Conservation (phyloP, 139 green algal species). For the Zygnema cylindricum region DNA sequence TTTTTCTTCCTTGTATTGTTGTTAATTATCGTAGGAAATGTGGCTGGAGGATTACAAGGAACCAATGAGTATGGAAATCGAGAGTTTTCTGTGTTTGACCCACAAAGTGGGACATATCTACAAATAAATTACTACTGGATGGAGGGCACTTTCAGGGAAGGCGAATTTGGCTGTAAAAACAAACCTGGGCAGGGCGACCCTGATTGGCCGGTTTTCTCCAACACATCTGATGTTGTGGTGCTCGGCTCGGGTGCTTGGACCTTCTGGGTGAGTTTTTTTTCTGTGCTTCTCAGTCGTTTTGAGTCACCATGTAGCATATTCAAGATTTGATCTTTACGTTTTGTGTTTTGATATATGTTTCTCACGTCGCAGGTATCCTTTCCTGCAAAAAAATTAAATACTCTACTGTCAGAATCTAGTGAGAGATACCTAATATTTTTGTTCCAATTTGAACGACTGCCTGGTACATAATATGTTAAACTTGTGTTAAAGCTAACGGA, state of each 20-base stretch:
- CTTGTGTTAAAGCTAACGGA: no score
- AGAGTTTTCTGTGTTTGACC: neutral
- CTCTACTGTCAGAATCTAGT: no score
- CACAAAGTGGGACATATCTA: neutral
- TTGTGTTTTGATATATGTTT: no score
- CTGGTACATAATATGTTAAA: no score
- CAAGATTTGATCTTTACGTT: no score
- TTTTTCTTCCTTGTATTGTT: no score
- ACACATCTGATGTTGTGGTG: neutral
- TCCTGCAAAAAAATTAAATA: neutral
- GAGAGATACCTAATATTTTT: no score
- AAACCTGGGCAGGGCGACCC: neutral
- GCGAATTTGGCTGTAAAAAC: neutral
- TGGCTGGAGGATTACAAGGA: neutral
- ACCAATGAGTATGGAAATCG: no score
- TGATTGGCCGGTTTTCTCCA: neutral
- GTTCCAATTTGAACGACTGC: no score
- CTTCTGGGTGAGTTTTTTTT: neutral
- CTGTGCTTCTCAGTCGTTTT: neutral
- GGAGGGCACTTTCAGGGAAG: constrained; percentile 27
- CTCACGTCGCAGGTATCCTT: no score
- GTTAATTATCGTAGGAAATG: neutral
- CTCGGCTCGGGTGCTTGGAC: neutral
- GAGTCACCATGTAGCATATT: no score
- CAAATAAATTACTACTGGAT: constrained; percentile 42